Conservation (phyloP, 768 basidiomycete genomes). For the Calocybe gangraenosa region DNA sequence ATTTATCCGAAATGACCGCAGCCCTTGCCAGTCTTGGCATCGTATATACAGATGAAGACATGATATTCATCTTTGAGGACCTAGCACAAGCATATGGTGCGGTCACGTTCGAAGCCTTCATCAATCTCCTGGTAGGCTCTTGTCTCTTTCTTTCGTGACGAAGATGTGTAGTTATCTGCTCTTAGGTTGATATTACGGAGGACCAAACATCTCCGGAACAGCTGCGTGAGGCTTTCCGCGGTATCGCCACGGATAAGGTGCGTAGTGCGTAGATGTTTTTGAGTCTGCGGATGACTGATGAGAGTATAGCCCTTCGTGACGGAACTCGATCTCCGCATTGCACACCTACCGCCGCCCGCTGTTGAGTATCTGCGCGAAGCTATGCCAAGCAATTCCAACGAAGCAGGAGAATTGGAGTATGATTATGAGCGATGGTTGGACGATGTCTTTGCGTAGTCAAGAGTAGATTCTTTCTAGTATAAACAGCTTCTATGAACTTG, state of each 20-base stretch:
- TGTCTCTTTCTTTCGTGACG: neutral
- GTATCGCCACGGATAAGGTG: conserved; percentile 88
- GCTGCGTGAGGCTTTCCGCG: conserved; percentile 88
- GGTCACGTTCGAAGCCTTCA: conserved; percentile 90
- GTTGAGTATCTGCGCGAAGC: conserved; percentile 81
- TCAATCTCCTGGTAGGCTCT: conserved; percentile 75
- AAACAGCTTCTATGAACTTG: neutral
- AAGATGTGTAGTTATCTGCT: neutral
- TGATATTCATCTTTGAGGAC: conserved; percentile 79
- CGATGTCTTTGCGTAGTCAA: conserved; percentile 62
- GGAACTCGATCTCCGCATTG: conserved; percentile 85
- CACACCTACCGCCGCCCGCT: conserved; percentile 68
- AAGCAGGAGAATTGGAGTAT: conserved; percentile 61
- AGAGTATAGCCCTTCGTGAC: conserved; percentile 78
- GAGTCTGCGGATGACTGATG: conserved; percentile 8
- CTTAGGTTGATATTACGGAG: conserved; percentile 90
- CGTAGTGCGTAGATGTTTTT: conserved; percentile 9
- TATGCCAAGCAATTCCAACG: conserved; percentile 61
- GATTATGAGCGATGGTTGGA: conserved; percentile 84
- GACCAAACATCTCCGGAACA: conserved; percentile 94
- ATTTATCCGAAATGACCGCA: conserved; percentile 82
- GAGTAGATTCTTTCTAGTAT: too few species aligned
- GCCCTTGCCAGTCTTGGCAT: conserved; percentile 94
- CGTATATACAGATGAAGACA: conserved; percentile 89
- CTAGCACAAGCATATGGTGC: conserved; percentile 79